Percentiles rank a stretch among this genome's conserved stretches.
Conservation (phyloP, 768 basidiomycete species). For the Auriscalpium microsporum region DNA sequence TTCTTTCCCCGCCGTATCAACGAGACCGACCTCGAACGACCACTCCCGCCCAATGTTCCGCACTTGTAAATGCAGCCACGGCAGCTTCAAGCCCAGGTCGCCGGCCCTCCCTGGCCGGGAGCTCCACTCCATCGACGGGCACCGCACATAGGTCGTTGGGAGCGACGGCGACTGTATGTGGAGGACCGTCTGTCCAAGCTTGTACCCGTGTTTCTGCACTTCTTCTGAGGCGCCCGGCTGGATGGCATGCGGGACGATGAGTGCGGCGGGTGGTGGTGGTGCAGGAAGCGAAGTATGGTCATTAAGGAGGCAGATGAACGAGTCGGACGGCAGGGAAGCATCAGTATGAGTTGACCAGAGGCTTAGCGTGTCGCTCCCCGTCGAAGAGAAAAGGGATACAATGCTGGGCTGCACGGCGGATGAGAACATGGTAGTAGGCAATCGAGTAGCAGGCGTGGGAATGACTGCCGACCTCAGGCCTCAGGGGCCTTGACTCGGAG, state of each 20-base stretch:
- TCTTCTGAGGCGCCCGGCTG: conserved; percentile 15
- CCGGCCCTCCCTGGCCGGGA: conserved; percentile 7
- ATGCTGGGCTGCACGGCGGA: conserved; percentile 49
- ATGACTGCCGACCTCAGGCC: too few relatives aligned
- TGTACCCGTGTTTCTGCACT: conserved; percentile 19
- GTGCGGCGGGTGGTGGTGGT: conserved; percentile 36
- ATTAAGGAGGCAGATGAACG: conserved; percentile 54
- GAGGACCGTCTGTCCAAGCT: conserved; percentile 58
- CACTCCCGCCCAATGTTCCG: conserved; percentile 60
- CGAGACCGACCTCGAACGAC: conserved; percentile 69
- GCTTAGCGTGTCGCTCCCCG: conserved; percentile 50
- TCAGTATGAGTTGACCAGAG: conserved; percentile 46
- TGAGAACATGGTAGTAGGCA: conserved; percentile 38
- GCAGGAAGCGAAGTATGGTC: conserved; percentile 44
- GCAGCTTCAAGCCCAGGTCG: conserved; percentile 53
- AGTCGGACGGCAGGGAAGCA: conserved; percentile 46
- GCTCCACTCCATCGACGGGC: conserved; percentile 32
- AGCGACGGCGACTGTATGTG: conserved; percentile 76
- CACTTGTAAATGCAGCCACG: conserved; percentile 72
- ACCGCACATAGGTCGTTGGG: conserved; percentile 57
- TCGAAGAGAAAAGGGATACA: conserved; percentile 73
- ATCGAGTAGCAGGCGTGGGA: too few relatives aligned
- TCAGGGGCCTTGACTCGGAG: too few relatives aligned
- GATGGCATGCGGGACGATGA: conserved; percentile 35
- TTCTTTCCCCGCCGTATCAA: conserved; percentile 49